A percentile compares a stretch with the other conserved stretches of the same genome.
Conservation (phyloP, 1,284 basidiomycete genomes). For the Ganoderma multipileum region DNA sequence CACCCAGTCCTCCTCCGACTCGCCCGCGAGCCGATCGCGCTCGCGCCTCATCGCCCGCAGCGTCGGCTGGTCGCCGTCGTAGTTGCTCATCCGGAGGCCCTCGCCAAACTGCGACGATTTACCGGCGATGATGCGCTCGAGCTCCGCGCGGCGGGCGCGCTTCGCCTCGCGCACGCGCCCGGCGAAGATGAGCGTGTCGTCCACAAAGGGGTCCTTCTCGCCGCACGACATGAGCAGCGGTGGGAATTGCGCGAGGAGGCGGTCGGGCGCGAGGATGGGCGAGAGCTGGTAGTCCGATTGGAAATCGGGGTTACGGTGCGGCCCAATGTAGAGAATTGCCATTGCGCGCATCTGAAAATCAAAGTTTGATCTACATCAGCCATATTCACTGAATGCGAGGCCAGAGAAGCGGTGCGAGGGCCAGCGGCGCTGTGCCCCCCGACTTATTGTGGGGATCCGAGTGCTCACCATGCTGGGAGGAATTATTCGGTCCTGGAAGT, state of each 20-base stretch:
- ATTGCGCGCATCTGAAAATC: conserved; percentile 90
- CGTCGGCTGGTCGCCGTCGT: conserved; percentile 42
- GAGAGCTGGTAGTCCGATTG: conserved; percentile 95
- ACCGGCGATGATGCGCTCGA: conserved; percentile 61
- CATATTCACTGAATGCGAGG: conserved; percentile 13
- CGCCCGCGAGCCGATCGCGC: conserved; percentile 62
- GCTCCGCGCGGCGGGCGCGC: conserved; percentile 75
- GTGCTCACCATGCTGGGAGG: conserved; percentile 88
- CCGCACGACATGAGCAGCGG: conserved; percentile 92
- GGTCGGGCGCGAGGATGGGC: conserved; percentile 87
- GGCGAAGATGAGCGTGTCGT: conserved; percentile 95
- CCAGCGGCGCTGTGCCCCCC: conserved; percentile 3
- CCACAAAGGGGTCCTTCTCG: conserved; percentile 96
- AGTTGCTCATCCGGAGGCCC: conserved; percentile 52
- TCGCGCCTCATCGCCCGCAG: conserved; percentile 57
- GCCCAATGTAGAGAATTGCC: conserved; percentile 97
- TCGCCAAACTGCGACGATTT: conserved; percentile 66
- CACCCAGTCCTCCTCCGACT: conserved; percentile 94
- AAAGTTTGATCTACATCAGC: conserved; percentile 19
- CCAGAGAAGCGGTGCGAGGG: conserved; percentile 11
- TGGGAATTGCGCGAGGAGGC: conserved; percentile 91
- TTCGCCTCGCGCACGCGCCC: conserved; percentile 94
- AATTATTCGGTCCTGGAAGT: conserved; percentile 92
- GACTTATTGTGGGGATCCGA: conserved; percentile 6
- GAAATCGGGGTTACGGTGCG: conserved; percentile 91